Percentiles rank a stretch among this genome's conserved stretches.
These are phyloP conservation scores for Cladorrhinum samala DNA, from an alignment of 495 filamentous ascomycete species.

Conservation along the genomic window DNA sequence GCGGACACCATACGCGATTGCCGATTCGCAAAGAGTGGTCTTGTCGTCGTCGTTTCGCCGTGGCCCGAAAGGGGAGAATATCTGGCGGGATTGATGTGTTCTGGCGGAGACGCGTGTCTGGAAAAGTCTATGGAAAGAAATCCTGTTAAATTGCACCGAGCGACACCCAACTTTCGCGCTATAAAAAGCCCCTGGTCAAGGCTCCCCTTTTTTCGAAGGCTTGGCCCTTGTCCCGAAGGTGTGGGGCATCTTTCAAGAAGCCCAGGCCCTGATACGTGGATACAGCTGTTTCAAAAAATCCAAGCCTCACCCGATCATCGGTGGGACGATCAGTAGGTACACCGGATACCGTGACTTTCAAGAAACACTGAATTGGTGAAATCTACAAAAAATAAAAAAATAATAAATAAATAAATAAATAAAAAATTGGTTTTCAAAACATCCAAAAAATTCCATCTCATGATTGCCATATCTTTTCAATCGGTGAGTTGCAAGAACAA, in stretches of 20 bases:
- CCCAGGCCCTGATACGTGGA: neutral
- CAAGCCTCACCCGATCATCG: too few species aligned
- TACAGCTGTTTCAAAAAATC: neutral
- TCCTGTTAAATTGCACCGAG: slow-evolving; percentile 6
- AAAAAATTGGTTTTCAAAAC: too few species aligned
- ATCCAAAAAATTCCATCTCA: too few species aligned
- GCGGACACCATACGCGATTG: neutral
- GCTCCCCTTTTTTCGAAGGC: neutral
- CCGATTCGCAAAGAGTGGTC: too few species aligned
- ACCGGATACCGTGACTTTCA: too few species aligned
- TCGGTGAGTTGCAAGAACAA: too few species aligned
- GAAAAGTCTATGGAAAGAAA: neutral
- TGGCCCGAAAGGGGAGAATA: neutral
- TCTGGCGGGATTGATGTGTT: slow-evolving; percentile 1
- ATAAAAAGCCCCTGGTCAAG: neutral
- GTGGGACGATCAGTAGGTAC: too few species aligned
- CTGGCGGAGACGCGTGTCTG: neutral
- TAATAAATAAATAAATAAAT: too few species aligned
- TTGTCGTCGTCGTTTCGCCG: neutral
- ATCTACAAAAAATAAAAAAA: too few species aligned
- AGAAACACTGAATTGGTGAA: too few species aligned
- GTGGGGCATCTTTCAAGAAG: slow-evolving; percentile 1
- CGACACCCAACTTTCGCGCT: neutral
- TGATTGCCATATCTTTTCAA: too few species aligned
- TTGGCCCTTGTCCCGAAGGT: neutral